Percentiles rank a stretch among this genome's conserved stretches.
Evolutionary conservation across 805 yeast species (phyloP).

Genomic region (Maudiozyma turicensis): DNA sequence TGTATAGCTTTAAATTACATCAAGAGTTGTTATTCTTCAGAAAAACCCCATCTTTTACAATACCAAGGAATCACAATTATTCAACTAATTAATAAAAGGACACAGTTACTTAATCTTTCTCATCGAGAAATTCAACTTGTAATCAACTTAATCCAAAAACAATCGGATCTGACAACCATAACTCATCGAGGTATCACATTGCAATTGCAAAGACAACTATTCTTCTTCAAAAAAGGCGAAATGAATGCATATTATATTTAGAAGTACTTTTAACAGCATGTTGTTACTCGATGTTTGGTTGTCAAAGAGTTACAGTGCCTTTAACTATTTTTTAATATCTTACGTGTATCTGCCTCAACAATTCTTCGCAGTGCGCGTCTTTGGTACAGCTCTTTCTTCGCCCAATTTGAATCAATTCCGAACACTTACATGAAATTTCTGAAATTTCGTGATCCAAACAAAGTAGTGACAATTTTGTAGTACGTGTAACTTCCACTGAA

Average conservation of each 20-base stretch:
- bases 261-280: not conserved
- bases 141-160: conserved; percentile 11
- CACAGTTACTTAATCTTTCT: conserved; percentile 17
- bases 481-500: too few species aligned
- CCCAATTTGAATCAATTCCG: not conserved
- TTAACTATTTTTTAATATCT: not conserved
- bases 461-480: not conserved
- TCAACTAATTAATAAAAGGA: conserved; percentile 8
- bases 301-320: too few species aligned
- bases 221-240: conserved; percentile 50
- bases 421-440: not conserved
- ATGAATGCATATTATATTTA: conserved; percentile 34
- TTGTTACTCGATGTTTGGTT: not conserved
- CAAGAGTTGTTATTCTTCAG: not conserved
- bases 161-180: not conserved
- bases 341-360: not conserved
- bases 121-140: conserved; percentile 25
- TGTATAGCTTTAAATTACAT: conserved; percentile 43
- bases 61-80: conserved; percentile 19
- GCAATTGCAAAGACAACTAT: conserved; percentile 43
- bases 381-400: not conserved
- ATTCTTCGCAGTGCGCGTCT: not conserved
- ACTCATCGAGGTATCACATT: not conserved
- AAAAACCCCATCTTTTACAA: not conserved
- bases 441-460: not conserved